These are phyloP conservation scores for Sequoia sempervirens DNA, from an alignment of 75 land plant genomes.

Conservation along the genomic window DNA sequence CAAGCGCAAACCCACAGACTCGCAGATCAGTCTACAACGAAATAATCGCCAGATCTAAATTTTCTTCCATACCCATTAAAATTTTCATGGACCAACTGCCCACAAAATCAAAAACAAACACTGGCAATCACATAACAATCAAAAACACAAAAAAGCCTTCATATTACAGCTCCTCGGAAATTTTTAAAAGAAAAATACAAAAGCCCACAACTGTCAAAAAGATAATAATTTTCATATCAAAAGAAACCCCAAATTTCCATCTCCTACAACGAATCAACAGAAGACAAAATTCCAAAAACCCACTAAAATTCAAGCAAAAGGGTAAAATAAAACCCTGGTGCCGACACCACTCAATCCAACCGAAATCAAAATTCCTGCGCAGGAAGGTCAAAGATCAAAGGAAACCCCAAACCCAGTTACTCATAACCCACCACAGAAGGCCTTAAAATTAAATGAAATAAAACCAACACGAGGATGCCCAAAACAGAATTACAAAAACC, in stretches of 20 bases:
- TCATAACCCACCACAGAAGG: not conserved
- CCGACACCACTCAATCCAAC: not conserved
- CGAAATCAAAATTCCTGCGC: not conserved
- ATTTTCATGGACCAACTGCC: not conserved
- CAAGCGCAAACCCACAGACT: not conserved
- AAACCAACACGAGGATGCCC: not conserved
- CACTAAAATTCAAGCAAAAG: not conserved
- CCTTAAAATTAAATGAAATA: not conserved
- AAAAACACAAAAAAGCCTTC: not conserved
- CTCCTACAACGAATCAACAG: not conserved
- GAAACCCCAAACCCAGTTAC: not conserved
- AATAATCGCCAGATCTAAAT: not conserved
- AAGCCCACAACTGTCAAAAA: no score
- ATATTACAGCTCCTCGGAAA: not conserved
- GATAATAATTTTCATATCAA: not conserved
- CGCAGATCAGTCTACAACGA: not conserved
- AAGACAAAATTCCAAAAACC: not conserved
- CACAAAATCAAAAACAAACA: not conserved
- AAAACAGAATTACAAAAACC: not conserved
- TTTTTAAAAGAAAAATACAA: no score
- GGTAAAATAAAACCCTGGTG: not conserved
- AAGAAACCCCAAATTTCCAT: not conserved
- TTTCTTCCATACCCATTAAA: not conserved
- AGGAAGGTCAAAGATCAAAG: not conserved
- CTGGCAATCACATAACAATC: not conserved